Base-by-base conservation (phyloP, 352 stramenopile species). In the Phytophthora hybrid region DNA sequence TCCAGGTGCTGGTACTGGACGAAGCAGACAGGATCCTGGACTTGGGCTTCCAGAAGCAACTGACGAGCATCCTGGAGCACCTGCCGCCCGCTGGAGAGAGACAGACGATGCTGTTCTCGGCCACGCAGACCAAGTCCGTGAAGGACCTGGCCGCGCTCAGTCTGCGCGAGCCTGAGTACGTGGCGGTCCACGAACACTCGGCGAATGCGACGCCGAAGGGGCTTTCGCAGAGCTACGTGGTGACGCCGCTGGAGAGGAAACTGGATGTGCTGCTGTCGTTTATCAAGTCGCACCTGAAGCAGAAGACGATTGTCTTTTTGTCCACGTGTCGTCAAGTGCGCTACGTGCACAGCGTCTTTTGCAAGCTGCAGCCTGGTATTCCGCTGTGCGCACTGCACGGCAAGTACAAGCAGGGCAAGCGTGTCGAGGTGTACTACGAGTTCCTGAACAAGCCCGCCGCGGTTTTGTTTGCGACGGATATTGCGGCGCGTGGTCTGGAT, bases 11-110 rank as follows among this genome's bases (percentile, higher is more conserved):
- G 53, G 97, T 99, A 23, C 97, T 99, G 67, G 98, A 99, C 76
- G 98, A 99, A 82, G 98, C 98, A 5, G 98, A 99, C 83, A 88
- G 98, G 26, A 99, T 99, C 65, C 76, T 99, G 32, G 97, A 99
- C 81, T 94, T 99, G 78, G 98, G 98, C 6, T 99, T 99, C 83
- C 97, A 99, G 69, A 95, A 99, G 71, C 98, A 99, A 81, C 91
- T 99, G 71, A 86, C 94, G 26, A 82, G 91, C 21, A 99, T 99
- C 76, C 90, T 99, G 49, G 97, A 97, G 70, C 90, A 99, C 63
- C 83, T 99, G 53, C 98, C 98, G 21, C 76, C 73, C 23, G 66
- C 78, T 11, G 59, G 80, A 23, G 81, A 88, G 49, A 83, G 97
- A n/a, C 98, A 99, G 83, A 99, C 96, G 18, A 94, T 99, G 80